These are phyloP conservation scores for Trichoderma citrinoviride DNA, from an alignment of 2,329 filamentous ascomycete species.

Conservation along the genomic window DNA sequence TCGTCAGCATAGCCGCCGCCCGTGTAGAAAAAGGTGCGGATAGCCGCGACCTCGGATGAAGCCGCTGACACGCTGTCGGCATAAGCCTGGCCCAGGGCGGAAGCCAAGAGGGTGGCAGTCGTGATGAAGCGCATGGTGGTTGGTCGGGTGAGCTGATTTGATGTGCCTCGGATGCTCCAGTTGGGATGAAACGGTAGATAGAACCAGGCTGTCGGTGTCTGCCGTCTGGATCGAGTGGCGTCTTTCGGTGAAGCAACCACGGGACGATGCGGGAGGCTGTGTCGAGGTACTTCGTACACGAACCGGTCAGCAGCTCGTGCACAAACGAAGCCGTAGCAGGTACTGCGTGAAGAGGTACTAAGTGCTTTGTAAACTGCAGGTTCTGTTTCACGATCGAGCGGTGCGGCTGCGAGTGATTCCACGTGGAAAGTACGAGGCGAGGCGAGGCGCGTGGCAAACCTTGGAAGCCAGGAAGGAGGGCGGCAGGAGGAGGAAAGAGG, in stretches of 20 bases:
- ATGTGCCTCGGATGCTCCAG: neutral
- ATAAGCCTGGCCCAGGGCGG: neutral
- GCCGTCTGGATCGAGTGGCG: neutral
- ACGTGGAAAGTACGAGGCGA: slow-evolving; percentile 1
- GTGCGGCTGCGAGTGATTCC: neutral
- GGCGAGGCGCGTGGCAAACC: neutral
- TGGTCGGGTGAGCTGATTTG: no score
- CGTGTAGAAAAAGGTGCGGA: slow-evolving; percentile 37
- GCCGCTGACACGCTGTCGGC: neutral
- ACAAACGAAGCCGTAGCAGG: neutral
- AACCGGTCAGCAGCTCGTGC: neutral
- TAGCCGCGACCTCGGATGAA: slow-evolving; percentile 24
- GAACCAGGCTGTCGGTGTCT: neutral
- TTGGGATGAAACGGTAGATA: neutral
- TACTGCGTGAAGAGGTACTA: neutral
- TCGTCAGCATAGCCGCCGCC: slow-evolving; percentile 38
- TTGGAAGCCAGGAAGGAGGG: neutral
- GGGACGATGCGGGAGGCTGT: neutral
- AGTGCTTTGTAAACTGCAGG: neutral
- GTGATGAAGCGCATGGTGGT: slow-evolving; percentile 9
- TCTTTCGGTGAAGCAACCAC: no score
- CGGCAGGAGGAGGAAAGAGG: slow-evolving; percentile 1
- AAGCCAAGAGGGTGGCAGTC: neutral
- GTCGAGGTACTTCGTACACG: neutral
- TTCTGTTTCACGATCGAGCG: neutral